Evolutionary conservation across 352 stramenopile species (phyloP).

Genomic region (Plasmopara halstedii): DNA sequence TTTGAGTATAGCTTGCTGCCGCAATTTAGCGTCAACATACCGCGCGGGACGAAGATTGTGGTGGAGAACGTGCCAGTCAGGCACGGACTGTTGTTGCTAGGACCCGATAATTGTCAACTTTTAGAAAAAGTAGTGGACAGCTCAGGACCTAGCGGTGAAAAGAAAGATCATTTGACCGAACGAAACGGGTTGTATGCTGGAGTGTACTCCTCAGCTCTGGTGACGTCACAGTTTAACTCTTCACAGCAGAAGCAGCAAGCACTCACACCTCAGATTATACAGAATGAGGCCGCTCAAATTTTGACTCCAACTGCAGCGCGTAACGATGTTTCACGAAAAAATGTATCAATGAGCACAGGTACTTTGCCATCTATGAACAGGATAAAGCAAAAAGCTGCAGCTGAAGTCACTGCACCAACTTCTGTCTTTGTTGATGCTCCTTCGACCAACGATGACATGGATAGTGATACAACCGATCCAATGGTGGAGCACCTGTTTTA

Average conservation of each 20-base stretch:
- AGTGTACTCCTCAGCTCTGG: slow-evolving; percentile 50
- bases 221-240: slow-evolving; percentile 34
- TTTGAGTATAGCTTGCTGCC: slow-evolving; percentile 64
- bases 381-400: neutral
- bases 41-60: slow-evolving; percentile 57
- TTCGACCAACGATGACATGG: slow-evolving; percentile 48
- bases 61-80: slow-evolving; percentile 60
- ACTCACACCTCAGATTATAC: slow-evolving; percentile 1
- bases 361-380: slow-evolving; percentile 1
- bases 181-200: slow-evolving; percentile 22
- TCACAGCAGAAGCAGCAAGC: slow-evolving; percentile 9
- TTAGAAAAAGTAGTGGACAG: slow-evolving; percentile 35
- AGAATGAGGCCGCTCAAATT: neutral
- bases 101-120: slow-evolving; percentile 54
- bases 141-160: slow-evolving; percentile 3
- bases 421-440: slow-evolving; percentile 53
- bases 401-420: slow-evolving; percentile 9
- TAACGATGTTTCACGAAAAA: neutral
- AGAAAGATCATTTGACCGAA: slow-evolving; percentile 4
- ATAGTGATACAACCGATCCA: slow-evolving; percentile 63
- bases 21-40: slow-evolving; percentile 42
- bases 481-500: slow-evolving; percentile 72
- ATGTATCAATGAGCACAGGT: neutral
- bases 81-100: slow-evolving; percentile 65
- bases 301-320: neutral